Base-by-base conservation (phyloP, 345 rosid genomes). In the Atalantia buxifolia region DNA sequence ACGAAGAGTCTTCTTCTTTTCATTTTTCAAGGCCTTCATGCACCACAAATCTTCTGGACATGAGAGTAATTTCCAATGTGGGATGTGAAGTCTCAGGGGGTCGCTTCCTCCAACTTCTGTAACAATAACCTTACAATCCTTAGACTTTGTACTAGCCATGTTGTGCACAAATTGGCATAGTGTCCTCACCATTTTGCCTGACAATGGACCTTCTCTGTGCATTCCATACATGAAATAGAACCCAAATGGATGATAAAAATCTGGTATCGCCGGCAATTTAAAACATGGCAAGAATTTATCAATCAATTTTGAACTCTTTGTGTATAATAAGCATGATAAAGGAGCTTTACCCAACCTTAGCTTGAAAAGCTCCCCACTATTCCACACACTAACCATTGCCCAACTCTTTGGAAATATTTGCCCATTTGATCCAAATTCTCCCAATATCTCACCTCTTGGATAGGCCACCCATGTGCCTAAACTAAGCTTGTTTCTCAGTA, bases 341-440 rank as follows among this genome's bases (percentile, higher is more conserved):
- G 94, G 91, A 55, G 92, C 92, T 79, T 87, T 87, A 16, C 83
- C 93, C 56, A 90, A 72, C 78, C 85, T 85, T 57, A 93, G 83
- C 75, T 90, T 92, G 86, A 92, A 93, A 6, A 93, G 71, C 60
- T 90, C 90, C 28, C 92, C 89, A 65, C 88, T 92, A 76, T 92
- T 88, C 98, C 97, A 93, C 21, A 90, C 98, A 76, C 98, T 93
- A 35, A 93, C 77, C 88, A 90, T 85, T 42, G 98, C 98, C 98
- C 97, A 93, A 72, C 83, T 86, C 13, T 71, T 75, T 18, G 88
- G 86, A 60, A 79, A 25, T 70, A 53, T 16, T 53, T 24, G 63
- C 27, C 82, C 78, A n/a, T 80, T 78, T 5, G 81, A 57, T 59
- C 53, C 78, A 35, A 69, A 71, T 50, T 38, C 75, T 6, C 48